phyloP scores from a whole-genome alignment of 2,329 filamentous ascomycete species.

The Coniella vitis region DNA sequence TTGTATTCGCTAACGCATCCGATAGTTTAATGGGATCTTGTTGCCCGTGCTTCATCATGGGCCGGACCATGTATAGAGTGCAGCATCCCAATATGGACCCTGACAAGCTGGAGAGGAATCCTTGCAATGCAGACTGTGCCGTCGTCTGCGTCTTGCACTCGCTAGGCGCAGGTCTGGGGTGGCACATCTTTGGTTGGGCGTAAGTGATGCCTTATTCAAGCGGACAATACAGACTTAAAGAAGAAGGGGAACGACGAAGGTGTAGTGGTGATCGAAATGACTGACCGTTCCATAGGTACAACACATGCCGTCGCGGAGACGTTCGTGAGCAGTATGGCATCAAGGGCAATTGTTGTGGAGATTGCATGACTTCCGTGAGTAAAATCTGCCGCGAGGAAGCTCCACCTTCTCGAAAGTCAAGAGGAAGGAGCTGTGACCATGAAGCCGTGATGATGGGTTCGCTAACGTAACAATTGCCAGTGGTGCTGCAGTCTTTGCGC shows the following conservation, averaged over 20 bases:
- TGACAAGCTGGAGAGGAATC: slow-evolving; percentile 3
- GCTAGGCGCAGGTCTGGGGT: slow-evolving; percentile 3
- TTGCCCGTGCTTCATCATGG: slow-evolving; percentile 9
- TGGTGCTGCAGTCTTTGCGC: slow-evolving; percentile 11
- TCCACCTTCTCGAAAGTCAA: not conserved
- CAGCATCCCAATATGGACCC: slow-evolving; percentile 4
- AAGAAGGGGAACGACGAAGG: too few relatives aligned
- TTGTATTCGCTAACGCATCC: not conserved
- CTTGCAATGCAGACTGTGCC: slow-evolving; percentile 11
- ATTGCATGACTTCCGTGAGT: slow-evolving; percentile 9
- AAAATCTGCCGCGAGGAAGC: not conserved
- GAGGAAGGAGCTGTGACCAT: too few relatives aligned
- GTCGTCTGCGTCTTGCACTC: slow-evolving; percentile 5
- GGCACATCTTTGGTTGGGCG: slow-evolving; percentile 5
- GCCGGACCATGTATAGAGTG: slow-evolving; percentile 10
- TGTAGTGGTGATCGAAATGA: too few relatives aligned
- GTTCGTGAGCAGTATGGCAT: slow-evolving; percentile 4
- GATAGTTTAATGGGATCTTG: slow-evolving; percentile 5
- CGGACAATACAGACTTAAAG: too few relatives aligned
- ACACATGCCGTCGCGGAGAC: slow-evolving; percentile 6
- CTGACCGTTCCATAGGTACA: not conserved
- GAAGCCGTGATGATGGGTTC: not conserved
- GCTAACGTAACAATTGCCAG: not conserved
- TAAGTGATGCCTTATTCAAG: not conserved
- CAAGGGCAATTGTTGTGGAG: slow-evolving; percentile 5